phyloP scores from a whole-genome alignment of 164 flowering plant species.

The Brasenia schreberi region DNA sequence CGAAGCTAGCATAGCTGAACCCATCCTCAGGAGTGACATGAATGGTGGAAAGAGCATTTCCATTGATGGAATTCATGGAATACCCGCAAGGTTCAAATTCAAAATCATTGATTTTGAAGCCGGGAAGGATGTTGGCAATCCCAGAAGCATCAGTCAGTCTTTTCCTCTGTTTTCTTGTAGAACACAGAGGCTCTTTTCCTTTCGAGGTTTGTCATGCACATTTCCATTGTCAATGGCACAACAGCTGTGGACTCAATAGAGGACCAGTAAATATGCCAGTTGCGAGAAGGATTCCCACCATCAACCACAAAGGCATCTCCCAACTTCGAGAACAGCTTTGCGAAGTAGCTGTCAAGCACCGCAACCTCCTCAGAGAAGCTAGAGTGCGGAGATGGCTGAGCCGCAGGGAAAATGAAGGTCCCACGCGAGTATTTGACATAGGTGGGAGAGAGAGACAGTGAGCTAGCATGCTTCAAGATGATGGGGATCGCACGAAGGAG shows the following conservation, averaged over 20 bases:
- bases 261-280: conserved; percentile 62
- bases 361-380: conserved; percentile 74
- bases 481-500: conserved; percentile 66
- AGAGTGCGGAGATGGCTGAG: conserved; percentile 68
- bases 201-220: conserved; percentile 75
- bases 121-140: conserved; percentile 34
- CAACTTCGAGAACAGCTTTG: conserved; percentile 25
- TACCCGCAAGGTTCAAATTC: conserved; percentile 85
- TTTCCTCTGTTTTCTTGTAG: conserved; percentile 29
- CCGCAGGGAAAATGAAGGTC: conserved; percentile 66
- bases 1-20: conserved; percentile 79
- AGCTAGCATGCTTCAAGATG: conserved; percentile 38
- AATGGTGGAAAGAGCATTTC: conserved; percentile 39
- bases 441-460: conserved; percentile 36
- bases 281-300: conserved; percentile 17
- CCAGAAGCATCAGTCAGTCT: conserved; percentile 39
- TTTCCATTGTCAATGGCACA: conserved; percentile 32
- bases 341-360: conserved; percentile 49
- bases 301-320: conserved; percentile 49
- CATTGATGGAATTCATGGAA: conserved; percentile 71
- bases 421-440: conserved; percentile 78
- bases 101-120: conserved; percentile 46
- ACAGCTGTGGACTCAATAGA: neutral
- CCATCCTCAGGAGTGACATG: conserved; percentile 88
- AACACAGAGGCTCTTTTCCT: conserved; percentile 37